These are phyloP conservation scores for Aspergillus coremiiformis DNA, from an alignment of 495 filamentous ascomycete species.

Conservation along the genomic window DNA sequence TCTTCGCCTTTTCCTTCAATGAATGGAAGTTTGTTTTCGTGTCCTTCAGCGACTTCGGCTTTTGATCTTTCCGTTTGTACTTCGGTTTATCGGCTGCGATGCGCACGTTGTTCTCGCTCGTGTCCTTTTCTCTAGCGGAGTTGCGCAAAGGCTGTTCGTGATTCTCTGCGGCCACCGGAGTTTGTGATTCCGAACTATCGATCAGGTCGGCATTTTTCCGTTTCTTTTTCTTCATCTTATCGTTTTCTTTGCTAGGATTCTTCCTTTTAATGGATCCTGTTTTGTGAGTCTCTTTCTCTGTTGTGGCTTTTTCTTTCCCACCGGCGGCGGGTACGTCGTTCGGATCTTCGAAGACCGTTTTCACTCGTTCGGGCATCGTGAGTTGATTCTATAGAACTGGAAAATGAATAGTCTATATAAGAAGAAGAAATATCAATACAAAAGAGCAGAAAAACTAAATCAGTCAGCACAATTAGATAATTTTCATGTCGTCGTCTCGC, in stretches of 20 bases:
- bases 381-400: neutral
- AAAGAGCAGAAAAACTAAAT: neutral
- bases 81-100: conserved; percentile 5
- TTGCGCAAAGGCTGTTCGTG: neutral
- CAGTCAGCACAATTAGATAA: neutral
- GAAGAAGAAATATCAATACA: neutral
- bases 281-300: neutral
- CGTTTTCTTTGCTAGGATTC: conserved; percentile 17
- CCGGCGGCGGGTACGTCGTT: conserved; percentile 11
- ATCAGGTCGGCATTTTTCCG: conserved; percentile 33
- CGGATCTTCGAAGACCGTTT: conserved; percentile 33
- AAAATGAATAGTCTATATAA: neutral
- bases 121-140: neutral
- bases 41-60: neutral
- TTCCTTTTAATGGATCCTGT: conserved; percentile 12
- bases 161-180: neutral
- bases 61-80: conserved; percentile 2
- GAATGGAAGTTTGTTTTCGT: conserved; percentile 20
- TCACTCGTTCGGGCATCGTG: conserved; percentile 47
- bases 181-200: conserved; percentile 6
- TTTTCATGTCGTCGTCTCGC: neutral
- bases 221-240: conserved; percentile 36
- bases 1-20: conserved; percentile 39
- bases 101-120: neutral
- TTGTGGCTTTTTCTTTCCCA: conserved; percentile 1